Percentiles rank a stretch among this genome's conserved stretches.
Evolutionary conservation across 164 flowering plant species (phyloP).

Genomic region (Taxillus chinensis): DNA sequence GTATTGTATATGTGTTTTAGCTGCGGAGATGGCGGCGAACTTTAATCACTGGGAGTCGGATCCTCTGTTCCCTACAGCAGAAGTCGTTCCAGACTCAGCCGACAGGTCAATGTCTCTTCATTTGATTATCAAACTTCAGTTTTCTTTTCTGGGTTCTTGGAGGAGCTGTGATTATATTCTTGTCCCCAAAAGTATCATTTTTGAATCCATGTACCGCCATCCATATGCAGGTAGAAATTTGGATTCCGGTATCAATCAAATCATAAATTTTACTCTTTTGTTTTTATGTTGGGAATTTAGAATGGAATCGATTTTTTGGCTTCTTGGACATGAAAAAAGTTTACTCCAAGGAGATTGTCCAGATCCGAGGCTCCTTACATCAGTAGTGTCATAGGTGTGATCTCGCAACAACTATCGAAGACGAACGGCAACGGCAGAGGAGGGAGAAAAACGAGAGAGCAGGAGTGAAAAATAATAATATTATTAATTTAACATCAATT

Average conservation of each 20-base stretch:
- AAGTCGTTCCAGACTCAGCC: conserved; percentile 55
- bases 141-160: too few species aligned
- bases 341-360: conserved; percentile 25
- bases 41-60: conserved; percentile 46
- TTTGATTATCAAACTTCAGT: neutral
- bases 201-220: too few species aligned
- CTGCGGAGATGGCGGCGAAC: conserved; percentile 4
- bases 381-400: conserved; percentile 44
- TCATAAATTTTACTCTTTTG: too few species aligned
- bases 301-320: conserved; percentile 44
- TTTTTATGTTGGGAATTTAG: conserved; percentile 9
- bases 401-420: conserved; percentile 42
- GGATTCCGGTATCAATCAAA: too few species aligned
- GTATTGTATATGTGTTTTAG: too few species aligned
- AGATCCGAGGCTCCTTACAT: conserved; percentile 26
- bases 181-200: too few species aligned
- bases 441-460: too few species aligned
- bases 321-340: conserved; percentile 39
- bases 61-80: conserved; percentile 53
- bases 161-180: too few species aligned
- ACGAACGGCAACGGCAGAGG: too few species aligned
- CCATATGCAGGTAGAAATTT: too few species aligned
- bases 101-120: conserved; percentile 23
- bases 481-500: too few species aligned
- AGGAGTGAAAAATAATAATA: too few species aligned